These are phyloP conservation scores for Kwoniella shivajii DNA, from an alignment of 1,284 basidiomycete species.

Conservation along the genomic window DNA sequence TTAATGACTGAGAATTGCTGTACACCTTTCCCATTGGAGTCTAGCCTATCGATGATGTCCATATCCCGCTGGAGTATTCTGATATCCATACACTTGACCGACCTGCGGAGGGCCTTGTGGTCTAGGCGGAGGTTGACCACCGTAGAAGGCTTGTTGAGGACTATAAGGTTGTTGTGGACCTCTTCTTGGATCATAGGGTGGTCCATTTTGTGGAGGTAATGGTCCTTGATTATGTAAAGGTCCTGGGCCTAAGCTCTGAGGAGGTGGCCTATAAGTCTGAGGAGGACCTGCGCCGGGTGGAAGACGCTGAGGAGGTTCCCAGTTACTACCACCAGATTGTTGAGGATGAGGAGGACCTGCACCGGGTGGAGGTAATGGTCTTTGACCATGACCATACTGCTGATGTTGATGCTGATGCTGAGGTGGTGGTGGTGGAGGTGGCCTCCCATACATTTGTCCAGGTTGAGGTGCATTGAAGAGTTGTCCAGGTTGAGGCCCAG, in stretches of 20 bases:
- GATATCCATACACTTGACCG: conserved; percentile 9
- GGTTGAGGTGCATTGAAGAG: conserved; percentile 41
- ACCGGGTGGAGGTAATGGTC: conserved; percentile 19
- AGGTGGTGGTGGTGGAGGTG: conserved; percentile 16
- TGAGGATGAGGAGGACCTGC: conserved; percentile 1
- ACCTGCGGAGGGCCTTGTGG: conserved; percentile 5
- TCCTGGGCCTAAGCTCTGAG: not conserved
- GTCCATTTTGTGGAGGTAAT: no score
- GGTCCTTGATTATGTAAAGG: not conserved
- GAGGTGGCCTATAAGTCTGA: conserved; percentile 5
- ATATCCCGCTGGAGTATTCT: conserved; percentile 1
- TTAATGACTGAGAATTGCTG: no score
- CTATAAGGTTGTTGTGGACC: conserved; percentile 3
- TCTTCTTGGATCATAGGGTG: conserved; percentile 12
- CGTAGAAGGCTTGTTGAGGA: conserved; percentile 11
- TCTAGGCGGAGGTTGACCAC: conserved; percentile 9
- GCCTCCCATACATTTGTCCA: conserved; percentile 53
- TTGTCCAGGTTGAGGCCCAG: conserved; percentile 26
- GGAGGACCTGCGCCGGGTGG: conserved; percentile 26
- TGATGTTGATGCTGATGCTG: no score
- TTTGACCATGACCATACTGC: no score
- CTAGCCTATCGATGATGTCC: conserved; percentile 14
- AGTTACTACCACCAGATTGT: conserved; percentile 9
- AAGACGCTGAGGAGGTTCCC: conserved; percentile 29
- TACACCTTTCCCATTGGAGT: no score